Conservation (phyloP, 495 filamentous ascomycete genomes). For the Penicillium subrubescens region DNA sequence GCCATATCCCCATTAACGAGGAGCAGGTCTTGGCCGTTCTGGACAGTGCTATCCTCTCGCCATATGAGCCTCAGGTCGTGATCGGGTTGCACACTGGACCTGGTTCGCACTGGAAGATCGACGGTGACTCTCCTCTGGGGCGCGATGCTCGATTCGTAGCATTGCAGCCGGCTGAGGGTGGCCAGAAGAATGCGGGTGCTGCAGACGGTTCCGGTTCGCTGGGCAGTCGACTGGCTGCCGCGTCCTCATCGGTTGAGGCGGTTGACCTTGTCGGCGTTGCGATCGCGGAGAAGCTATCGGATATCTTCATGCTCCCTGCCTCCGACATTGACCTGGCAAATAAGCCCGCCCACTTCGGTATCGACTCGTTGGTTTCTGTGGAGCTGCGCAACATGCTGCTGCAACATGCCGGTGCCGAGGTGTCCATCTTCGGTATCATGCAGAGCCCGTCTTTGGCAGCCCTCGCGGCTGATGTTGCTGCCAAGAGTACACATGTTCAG, state of each 20-base stretch:
- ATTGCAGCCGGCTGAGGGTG: neutral
- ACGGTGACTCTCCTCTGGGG: neutral
- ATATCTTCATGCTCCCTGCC: conserved; percentile 19
- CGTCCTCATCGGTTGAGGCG: neutral
- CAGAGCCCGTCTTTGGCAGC: conserved; percentile 34
- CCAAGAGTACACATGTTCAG: neutral
- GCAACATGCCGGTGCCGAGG: conserved; percentile 31
- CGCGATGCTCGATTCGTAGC: conserved; percentile 3
- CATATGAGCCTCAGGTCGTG: conserved; percentile 11
- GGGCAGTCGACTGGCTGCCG: neutral
- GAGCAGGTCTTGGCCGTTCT: neutral
- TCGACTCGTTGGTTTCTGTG: conserved; percentile 41
- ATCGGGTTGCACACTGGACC: conserved; percentile 9
- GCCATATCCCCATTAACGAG: neutral
- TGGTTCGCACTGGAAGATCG: neutral
- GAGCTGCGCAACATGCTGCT: conserved; percentile 38
- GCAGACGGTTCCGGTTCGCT: neutral
- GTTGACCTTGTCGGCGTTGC: neutral
- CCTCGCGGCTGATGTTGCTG: conserved; percentile 20
- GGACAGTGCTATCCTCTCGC: neutral
- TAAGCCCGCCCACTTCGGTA: conserved; percentile 27
- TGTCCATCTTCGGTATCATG: conserved; percentile 48
- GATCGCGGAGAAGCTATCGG: conserved; percentile 13
- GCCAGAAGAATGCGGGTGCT: neutral
- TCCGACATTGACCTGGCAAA: conserved; percentile 21